A percentile compares a stretch with the other conserved stretches of the same genome.
Evolutionary conservation across 495 filamentous ascomycete species (phyloP).

Genomic region (Annulohypoxylon nitens): DNA sequence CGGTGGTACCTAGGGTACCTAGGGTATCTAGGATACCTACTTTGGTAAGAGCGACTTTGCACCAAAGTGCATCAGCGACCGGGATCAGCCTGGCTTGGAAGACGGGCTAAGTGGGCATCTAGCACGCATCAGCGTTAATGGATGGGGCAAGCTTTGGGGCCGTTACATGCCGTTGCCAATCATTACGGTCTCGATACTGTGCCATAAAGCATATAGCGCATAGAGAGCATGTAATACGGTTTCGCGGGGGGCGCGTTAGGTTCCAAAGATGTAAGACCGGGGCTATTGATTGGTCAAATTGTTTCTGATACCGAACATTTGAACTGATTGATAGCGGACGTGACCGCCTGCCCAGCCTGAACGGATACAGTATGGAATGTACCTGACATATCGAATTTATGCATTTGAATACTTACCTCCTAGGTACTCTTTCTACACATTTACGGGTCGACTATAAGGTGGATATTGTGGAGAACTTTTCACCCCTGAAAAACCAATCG

Average conservation of each 20-base stretch:
- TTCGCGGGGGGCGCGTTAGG: conserved; percentile 28
- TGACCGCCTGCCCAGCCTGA: conserved; percentile 33
- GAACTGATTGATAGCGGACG: conserved; percentile 3
- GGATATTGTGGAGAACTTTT: conserved; percentile 21
- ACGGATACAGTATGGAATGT: conserved; percentile 37
- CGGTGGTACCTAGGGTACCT: conserved; percentile 29
- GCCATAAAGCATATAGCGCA: background rate
- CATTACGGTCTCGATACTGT: conserved; percentile 10
- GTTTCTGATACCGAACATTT: conserved; percentile 21
- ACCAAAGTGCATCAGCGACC: conserved; percentile 22
- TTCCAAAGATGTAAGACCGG: conserved; percentile 3
- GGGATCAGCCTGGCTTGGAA: conserved; percentile 37
- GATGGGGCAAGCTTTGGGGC: conserved; percentile 12
- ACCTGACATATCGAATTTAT: conserved; percentile 11
- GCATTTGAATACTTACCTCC: conserved; percentile 3
- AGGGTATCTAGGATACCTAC: background rate
- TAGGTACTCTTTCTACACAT: background rate
- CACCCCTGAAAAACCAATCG: conserved; percentile 13
- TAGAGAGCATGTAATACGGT: conserved; percentile 23
- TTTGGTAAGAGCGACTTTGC: conserved; percentile 11
- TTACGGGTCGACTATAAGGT: conserved; percentile 24
- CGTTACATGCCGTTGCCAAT: background rate
- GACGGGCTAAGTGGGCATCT: conserved; percentile 33
- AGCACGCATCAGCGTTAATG: conserved; percentile 14
- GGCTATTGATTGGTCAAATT: conserved; percentile 12